Percentiles rank a stretch among this genome's conserved stretches.
phyloP scores from a whole-genome alignment of 2,329 filamentous ascomycete genomes.

The Fusarium sp. region DNA sequence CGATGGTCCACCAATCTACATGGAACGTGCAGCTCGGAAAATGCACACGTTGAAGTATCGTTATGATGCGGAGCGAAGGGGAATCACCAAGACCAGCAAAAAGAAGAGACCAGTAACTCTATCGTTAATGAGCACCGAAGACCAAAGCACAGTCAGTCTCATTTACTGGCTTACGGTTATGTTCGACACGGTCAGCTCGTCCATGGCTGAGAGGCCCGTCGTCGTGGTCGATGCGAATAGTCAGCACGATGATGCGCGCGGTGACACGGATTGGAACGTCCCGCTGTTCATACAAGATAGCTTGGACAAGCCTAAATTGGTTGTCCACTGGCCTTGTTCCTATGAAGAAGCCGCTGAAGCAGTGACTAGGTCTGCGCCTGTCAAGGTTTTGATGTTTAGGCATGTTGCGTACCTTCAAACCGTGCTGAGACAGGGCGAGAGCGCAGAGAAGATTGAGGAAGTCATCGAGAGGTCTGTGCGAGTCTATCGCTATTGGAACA shows the following conservation, averaged over 20 bases:
- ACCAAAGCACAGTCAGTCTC: slow-evolving; percentile 60
- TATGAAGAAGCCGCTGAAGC: slow-evolving; percentile 60
- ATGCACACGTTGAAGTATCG: slow-evolving; percentile 41
- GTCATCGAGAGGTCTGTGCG: slow-evolving; percentile 59
- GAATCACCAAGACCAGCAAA: slow-evolving; percentile 13
- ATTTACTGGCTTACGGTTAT: slow-evolving; percentile 69
- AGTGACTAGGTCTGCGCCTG: slow-evolving; percentile 63
- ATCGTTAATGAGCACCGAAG: slow-evolving; percentile 11
- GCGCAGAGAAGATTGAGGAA: slow-evolving; percentile 56
- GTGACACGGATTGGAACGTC: slow-evolving; percentile 15
- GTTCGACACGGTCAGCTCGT: slow-evolving; percentile 67
- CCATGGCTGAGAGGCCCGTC: slow-evolving; percentile 56
- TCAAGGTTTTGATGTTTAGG: slow-evolving; percentile 68
- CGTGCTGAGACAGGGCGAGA: slow-evolving; percentile 54
- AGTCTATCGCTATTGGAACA: slow-evolving; percentile 66
- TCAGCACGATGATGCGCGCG: slow-evolving; percentile 44
- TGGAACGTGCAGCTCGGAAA: slow-evolving; percentile 41
- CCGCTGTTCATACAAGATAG: slow-evolving; percentile 22
- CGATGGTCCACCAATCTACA: slow-evolving; percentile 38
- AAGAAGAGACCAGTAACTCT: slow-evolving; percentile 1
- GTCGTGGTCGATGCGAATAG: slow-evolving; percentile 53
- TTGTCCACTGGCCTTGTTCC: slow-evolving; percentile 62
- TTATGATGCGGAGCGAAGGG: slow-evolving; percentile 33
- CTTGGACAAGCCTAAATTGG: slow-evolving; percentile 15
- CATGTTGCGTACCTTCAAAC: slow-evolving; percentile 65